Base-by-base conservation (phyloP, 2,329 filamentous ascomycete genomes). In the Canariomyces notabilis region DNA sequence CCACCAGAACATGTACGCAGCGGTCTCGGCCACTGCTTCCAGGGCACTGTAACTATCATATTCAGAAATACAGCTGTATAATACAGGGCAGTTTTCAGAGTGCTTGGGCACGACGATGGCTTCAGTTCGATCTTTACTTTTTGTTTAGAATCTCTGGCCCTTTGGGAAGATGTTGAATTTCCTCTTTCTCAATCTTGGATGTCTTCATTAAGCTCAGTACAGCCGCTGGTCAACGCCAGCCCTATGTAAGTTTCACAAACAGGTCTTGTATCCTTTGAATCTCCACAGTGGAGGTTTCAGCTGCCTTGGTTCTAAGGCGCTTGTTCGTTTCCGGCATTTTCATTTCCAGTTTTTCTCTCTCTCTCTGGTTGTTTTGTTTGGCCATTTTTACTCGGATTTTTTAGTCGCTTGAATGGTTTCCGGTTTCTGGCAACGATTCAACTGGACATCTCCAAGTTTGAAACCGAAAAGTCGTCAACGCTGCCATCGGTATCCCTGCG, bases 231-330 rank as follows among this genome's bases (percentile, higher is more conserved):
- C 38, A 36, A 20, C 26, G 15, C 44, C 46, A 49, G 49, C 46
- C 48, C 48, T 46, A 49, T 38, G 36, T 44, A 35, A 31, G 22
- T 15, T 29, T 33, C 45, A 38, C n/a, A n/a, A n/a, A n/a, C n/a
- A n/a, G n/a, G n/a, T n/a, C n/a, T n/a, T 33, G 44, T 42, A 42
- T 44, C 35, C 16, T 18, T 37, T 32, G 11, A 38, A 20, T 22
- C 36, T 42, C 44, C 42, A 22, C 47, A 37, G 49, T 52, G 49
- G 52, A 47, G 35, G 26, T 48, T 50, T 54, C 52, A 54, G 52
- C 52, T 54, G 49, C 42, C 47, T 52, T 49, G 52, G 37, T 42
- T 41, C 19, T 15, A n/a, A 14, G 31, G 41, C 21, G 48, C 53
- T 53, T 47, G 53, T 50, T 42, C 44, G 44, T 47, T 47, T 51